Conservation (phyloP, 2,329 filamentous ascomycete species). For the Coniochaeta sp. region DNA sequence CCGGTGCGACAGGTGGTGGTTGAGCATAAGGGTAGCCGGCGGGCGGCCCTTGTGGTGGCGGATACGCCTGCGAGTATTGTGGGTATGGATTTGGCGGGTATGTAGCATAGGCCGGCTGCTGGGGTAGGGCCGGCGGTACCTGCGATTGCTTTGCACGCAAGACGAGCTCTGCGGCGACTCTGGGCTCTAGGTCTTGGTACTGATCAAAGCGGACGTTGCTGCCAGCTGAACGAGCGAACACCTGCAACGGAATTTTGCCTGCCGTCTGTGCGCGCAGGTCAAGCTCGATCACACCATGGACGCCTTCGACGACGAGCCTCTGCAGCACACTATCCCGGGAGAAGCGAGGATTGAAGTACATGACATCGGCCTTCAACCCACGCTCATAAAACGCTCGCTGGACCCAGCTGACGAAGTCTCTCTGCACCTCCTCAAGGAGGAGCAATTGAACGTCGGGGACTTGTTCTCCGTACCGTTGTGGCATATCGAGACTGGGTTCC, state of each 20-base stretch:
- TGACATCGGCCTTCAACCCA: conserved; percentile 67
- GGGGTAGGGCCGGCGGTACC: conserved; percentile 17
- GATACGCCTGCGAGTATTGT: conserved; percentile 5
- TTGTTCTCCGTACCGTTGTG: conserved; percentile 63
- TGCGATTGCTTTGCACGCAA: conserved; percentile 53
- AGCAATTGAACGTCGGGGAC: conserved; percentile 89
- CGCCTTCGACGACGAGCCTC: conserved; percentile 80
- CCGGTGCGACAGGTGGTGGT: conserved; percentile 5
- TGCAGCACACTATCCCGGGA: conserved; percentile 74
- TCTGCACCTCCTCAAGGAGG: conserved; percentile 67
- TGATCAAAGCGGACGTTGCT: conserved; percentile 78
- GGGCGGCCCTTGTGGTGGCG: conserved; percentile 8
- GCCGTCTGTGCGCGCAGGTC: conserved; percentile 60
- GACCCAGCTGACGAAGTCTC: conserved; percentile 77
- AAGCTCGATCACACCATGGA: conserved; percentile 75
- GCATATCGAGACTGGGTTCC: conserved; percentile 62
- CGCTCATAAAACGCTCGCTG: conserved; percentile 67
- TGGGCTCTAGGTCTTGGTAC: conserved; percentile 75
- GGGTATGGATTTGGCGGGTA: conserved; percentile 20
- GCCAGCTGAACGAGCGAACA: conserved; percentile 77
- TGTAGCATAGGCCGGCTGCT: conserved; percentile 14
- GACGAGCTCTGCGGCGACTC: conserved; percentile 74
- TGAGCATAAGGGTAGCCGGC: conserved; percentile 9
- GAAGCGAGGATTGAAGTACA: conserved; percentile 71
- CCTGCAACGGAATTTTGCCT: conserved; percentile 71